Evolutionary conservation across 2,329 filamentous ascomycete species (phyloP).

Genomic region (Sclerotinia subarctica): DNA sequence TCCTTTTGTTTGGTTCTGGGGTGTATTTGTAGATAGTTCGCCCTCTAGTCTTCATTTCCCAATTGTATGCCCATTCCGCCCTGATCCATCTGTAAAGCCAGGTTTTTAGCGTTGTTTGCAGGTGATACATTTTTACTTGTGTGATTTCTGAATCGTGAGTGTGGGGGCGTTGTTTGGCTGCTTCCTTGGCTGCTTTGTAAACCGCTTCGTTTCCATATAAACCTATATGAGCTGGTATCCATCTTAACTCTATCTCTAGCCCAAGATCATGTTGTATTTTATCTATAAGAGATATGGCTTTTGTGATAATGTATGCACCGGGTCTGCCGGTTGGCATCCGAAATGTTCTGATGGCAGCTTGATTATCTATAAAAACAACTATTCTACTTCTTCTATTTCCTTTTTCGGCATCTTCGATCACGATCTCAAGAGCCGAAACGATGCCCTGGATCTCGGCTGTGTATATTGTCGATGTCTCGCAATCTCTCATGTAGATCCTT

Average conservation of each 20-base stretch:
- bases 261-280: background rate
- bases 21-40: no score
- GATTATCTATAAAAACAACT: constrained; percentile 29
- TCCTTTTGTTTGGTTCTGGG: no score
- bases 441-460: constrained; percentile 28
- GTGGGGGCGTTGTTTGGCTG: no score
- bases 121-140: no score
- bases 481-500: constrained; percentile 22
- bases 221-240: constrained; percentile 6
- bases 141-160: no score
- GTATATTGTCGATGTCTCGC: constrained; percentile 28
- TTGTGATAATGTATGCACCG: constrained; percentile 20
- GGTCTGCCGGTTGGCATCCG: constrained; percentile 21
- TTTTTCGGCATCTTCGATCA: constrained; percentile 18
- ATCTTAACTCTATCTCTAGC: background rate
- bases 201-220: background rate
- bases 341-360: constrained; percentile 26
- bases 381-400: background rate
- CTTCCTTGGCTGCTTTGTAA: background rate
- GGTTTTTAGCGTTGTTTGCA: no score
- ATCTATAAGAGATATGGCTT: background rate
- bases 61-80: no score
- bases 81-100: no score
- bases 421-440: constrained; percentile 24
- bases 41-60: no score